Conservation (phyloP, 257 asterid genomes). For the Capsicum baccatum region DNA sequence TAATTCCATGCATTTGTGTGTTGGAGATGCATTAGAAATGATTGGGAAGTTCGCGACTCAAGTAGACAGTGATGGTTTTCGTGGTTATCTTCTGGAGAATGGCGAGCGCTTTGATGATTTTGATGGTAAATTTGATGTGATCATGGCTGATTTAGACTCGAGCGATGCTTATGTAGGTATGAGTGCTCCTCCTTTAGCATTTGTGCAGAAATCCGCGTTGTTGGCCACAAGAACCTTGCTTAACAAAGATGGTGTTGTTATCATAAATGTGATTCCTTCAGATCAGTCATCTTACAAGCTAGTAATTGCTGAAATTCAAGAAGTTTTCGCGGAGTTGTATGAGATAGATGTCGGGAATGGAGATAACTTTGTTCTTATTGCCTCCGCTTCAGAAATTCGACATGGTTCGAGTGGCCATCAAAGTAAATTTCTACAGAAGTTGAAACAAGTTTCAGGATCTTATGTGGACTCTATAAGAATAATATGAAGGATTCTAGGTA, state of each 20-base stretch:
- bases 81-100: conserved; percentile 2
- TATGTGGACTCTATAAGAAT: conserved; percentile 56
- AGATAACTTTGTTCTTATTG: conserved; percentile 80
- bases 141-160: conserved; percentile 94
- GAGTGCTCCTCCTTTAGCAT: conserved; percentile 78
- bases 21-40: conserved; percentile 64
- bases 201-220: conserved; percentile 56
- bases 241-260: conserved; percentile 49
- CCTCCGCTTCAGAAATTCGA: conserved; percentile 46
- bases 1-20: conserved; percentile 47
- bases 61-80: neutral
- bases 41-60: conserved; percentile 46
- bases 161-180: conserved; percentile 55
- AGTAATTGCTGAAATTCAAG: conserved; percentile 46
- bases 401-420: conserved; percentile 32
- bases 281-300: conserved; percentile 45
- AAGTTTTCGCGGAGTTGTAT: conserved; percentile 61
- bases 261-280: conserved; percentile 65
- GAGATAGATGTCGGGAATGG: conserved; percentile 80
- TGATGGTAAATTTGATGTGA: conserved; percentile 53
- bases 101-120: neutral
- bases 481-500: conserved; percentile 34
- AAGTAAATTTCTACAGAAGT: conserved; percentile 47
- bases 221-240: conserved; percentile 53
- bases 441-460: conserved; percentile 51